A percentile compares a stretch with the other conserved stretches of the same genome.
These are phyloP conservation scores for Aspergillus carbonarius DNA, from an alignment of 2,329 filamentous ascomycete species.

Conservation along the genomic window DNA sequence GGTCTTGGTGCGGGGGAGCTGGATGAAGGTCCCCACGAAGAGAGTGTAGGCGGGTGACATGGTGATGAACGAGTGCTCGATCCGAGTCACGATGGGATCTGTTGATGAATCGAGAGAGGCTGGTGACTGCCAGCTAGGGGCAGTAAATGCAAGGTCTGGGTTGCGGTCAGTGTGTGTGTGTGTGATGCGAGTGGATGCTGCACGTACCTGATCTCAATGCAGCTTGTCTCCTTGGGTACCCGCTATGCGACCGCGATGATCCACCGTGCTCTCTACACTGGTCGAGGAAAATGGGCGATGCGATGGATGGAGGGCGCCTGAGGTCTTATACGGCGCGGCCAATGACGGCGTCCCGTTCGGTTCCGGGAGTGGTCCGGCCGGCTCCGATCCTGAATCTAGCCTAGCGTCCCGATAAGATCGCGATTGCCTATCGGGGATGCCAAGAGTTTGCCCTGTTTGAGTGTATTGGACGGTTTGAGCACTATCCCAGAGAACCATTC, in stretches of 20 bases:
- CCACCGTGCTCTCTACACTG: not conserved
- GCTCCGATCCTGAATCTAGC: constrained; percentile 22
- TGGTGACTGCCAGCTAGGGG: not conserved
- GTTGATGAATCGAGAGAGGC: not conserved
- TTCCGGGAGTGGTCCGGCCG: constrained; percentile 22
- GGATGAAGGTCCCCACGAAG: constrained; percentile 63
- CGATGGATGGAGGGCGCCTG: no score
- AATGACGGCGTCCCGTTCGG: constrained; percentile 4
- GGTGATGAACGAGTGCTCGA: not conserved
- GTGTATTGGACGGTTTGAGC: no score
- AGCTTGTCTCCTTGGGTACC: no score
- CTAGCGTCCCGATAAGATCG: constrained; percentile 6
- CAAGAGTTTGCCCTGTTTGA: not conserved
- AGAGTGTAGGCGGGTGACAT: constrained; percentile 39
- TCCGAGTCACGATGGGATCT: no score
- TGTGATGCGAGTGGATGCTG: not conserved
- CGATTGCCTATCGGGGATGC: not conserved
- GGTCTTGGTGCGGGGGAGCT: constrained; percentile 47
- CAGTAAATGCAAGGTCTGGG: not conserved
- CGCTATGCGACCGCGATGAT: not conserved
- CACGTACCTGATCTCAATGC: not conserved
- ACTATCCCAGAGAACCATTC: no score
- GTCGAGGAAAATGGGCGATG: not conserved
- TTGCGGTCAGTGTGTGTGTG: not conserved
- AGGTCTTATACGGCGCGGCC: constrained; percentile 5